Conservation (phyloP, 345 rosid genomes). For the Eutrema japonicum region DNA sequence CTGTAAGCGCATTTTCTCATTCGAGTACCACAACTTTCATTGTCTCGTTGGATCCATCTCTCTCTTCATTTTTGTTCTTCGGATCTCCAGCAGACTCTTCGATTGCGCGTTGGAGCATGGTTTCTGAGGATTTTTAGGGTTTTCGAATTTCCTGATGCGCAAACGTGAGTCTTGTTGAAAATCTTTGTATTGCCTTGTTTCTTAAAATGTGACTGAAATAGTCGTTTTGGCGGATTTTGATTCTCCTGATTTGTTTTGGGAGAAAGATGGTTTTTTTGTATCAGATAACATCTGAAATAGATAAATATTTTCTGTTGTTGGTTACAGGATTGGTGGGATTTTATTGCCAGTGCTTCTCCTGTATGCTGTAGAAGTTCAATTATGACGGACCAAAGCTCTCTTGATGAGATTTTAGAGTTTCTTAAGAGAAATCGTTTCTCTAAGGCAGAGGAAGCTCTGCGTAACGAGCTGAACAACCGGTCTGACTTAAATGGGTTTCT, state of each 20-base stretch:
- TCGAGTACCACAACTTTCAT: background rate
- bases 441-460: conserved; percentile 95
- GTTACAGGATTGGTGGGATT: conserved; percentile 49
- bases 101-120: conserved; percentile 33
- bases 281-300: conserved; percentile 9
- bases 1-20: conserved; percentile 42
- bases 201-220: conserved; percentile 33
- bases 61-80: background rate
- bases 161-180: conserved; percentile 39
- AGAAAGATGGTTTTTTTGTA: conserved; percentile 17
- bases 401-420: conserved; percentile 82
- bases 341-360: conserved; percentile 40
- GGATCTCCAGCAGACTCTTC: conserved; percentile 39
- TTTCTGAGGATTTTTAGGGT: conserved; percentile 13
- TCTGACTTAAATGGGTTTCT: conserved; percentile 81
- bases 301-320: conserved; percentile 9
- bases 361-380: conserved; percentile 39
- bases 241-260: background rate
- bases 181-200: conserved; percentile 11
- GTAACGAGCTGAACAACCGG: conserved; percentile 67
- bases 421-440: conserved; percentile 75
- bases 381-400: conserved; percentile 71
- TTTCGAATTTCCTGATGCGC: conserved; percentile 31
- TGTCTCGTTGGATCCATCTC: conserved; percentile 39
- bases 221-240: conserved; percentile 10